These are phyloP conservation scores for Aspergillus texensis DNA, from an alignment of 2,329 filamentous ascomycete species.

Conservation along the genomic window DNA sequence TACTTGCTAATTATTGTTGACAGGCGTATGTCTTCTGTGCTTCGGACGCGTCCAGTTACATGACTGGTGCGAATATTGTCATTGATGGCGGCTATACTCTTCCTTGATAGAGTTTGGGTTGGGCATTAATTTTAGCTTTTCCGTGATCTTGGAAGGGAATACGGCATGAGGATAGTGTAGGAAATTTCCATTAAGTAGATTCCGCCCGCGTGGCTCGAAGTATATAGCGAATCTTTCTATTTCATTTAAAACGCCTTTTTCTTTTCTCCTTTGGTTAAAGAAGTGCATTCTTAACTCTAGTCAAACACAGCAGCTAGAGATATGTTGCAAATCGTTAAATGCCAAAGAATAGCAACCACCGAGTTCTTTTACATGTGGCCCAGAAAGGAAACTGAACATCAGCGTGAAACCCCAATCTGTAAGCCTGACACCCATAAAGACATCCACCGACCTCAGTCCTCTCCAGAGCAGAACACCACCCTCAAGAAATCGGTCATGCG, in stretches of 20 bases:
- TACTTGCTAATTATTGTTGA: conserved; percentile 34
- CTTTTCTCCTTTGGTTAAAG: background rate
- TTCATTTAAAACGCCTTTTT: conserved; percentile 51
- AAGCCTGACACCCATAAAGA: background rate
- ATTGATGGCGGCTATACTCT: background rate
- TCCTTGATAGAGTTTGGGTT: too few relatives aligned
- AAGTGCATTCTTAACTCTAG: too few relatives aligned
- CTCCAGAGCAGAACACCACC: background rate
- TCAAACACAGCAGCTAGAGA: too few relatives aligned
- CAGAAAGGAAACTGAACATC: background rate
- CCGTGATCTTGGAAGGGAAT: too few relatives aligned
- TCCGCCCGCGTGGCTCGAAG: too few relatives aligned
- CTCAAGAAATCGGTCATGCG: background rate
- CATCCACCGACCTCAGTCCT: background rate
- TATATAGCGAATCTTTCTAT: conserved; percentile 46
- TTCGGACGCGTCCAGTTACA: background rate
- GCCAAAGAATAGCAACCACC: background rate
- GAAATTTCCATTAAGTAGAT: too few relatives aligned
- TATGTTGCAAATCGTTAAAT: too few relatives aligned
- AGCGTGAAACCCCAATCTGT: too few relatives aligned
- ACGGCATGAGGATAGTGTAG: too few relatives aligned
- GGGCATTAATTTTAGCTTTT: too few relatives aligned
- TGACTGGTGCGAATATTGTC: background rate
- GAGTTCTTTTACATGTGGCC: background rate
- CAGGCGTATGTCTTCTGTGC: background rate